Conservation (phyloP, 768 basidiomycete species). For the Steccherinum ochraceum region DNA sequence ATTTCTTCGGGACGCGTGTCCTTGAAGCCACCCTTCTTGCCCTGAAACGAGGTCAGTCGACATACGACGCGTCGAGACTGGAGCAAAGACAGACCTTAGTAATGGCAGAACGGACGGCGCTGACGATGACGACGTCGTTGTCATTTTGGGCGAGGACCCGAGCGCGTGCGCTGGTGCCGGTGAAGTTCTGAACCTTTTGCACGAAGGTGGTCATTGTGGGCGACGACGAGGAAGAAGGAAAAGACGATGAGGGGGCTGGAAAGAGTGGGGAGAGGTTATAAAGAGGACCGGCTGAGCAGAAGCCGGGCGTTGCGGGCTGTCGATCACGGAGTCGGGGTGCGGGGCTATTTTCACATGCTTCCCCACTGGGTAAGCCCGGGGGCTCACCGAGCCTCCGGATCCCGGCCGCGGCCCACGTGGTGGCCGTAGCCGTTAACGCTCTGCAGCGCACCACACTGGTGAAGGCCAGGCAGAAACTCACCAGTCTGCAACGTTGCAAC, state of each 20-base stretch:
- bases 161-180: slow-evolving; percentile 13
- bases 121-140: slow-evolving; percentile 85
- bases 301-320: too few relatives aligned
- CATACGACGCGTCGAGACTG: slow-evolving; percentile 2
- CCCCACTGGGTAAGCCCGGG: too few relatives aligned
- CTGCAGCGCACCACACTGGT: too few relatives aligned
- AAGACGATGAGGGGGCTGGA: neutral
- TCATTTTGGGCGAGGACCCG: slow-evolving; percentile 55
- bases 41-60: slow-evolving; percentile 31
- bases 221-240: neutral
- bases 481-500: too few relatives aligned
- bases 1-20: slow-evolving; percentile 82
- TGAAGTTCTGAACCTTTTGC: slow-evolving; percentile 15
- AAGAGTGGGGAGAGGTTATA: too few relatives aligned
- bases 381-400: too few relatives aligned
- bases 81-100: slow-evolving; percentile 63
- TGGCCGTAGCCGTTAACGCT: too few relatives aligned
- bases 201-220: slow-evolving; percentile 16
- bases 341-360: too few relatives aligned
- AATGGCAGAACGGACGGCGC: slow-evolving; percentile 84
- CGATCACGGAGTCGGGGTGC: too few relatives aligned
- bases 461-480: too few relatives aligned
- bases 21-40: slow-evolving; percentile 85
- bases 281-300: neutral
- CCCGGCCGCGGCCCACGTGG: too few relatives aligned